Evolutionary conservation across 345 rosid species (phyloP), one percentile per base, ranked within the genome.

Genomic region (Zanthoxylum bungeanum): DNA sequence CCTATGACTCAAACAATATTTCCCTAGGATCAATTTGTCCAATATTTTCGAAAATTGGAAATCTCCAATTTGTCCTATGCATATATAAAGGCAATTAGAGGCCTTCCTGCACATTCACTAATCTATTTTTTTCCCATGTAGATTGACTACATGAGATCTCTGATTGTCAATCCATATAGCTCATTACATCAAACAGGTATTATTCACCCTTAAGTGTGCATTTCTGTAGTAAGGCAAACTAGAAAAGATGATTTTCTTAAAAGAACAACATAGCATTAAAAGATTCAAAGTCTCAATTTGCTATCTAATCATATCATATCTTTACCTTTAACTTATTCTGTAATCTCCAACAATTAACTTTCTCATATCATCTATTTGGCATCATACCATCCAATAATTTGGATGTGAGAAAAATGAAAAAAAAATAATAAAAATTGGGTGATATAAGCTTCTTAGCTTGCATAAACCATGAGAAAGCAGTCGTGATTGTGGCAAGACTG

Each of bases 161-260:
- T 5, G 89, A 87, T 51, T 85, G 68, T 60, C 85, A 83, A 65
- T 77, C 89, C 74, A 75, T 85, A 28, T 85, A 28, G 78, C 86
- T 77, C 79, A 40, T 62, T 79, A 71, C 79, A 83, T 85, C 82
- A 84, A 80, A 69, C 84, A 83, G 79, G 85, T 85, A 27, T 69
- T 9, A 40, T 59, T 76, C 33, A 25, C 42, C 56, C 16, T 59
- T 34, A 24, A 71, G 47, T 34, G 22, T 19, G 8, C 12, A 42
- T 37, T 36, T 68, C 25, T 30, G n/a, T 36, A 47, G 56, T 21
- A 34, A 68, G 37, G 60, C 47, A 51, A 51, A 51, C 42, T 34
- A 12, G 42, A 51, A n/a, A 51, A 51, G 33, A 19, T 66, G 44
- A 33, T 52, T 68, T 52, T 52, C 60, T 68, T 68, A 53, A 68